These are phyloP conservation scores for Whalleya microplaca DNA, from an alignment of 2,329 filamentous ascomycete species.

Conservation along the genomic window DNA sequence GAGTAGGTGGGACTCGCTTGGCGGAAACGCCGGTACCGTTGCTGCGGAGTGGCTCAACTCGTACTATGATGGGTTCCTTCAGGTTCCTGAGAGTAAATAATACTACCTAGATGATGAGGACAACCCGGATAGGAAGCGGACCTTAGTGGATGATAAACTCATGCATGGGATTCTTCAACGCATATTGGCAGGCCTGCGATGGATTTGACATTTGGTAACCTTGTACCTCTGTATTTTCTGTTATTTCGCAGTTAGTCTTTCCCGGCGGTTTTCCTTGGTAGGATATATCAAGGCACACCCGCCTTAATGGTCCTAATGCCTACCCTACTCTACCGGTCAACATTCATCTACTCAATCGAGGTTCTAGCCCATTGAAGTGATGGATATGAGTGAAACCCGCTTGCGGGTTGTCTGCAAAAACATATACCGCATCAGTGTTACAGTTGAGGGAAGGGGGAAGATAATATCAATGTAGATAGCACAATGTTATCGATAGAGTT, in stretches of 20 bases:
- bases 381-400: neutral
- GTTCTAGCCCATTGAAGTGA: neutral
- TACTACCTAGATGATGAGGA: conserved; percentile 3
- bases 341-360: too few species aligned
- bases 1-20: conserved; percentile 26
- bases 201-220: neutral
- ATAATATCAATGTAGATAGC: neutral
- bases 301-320: neutral
- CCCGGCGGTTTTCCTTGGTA: neutral
- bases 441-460: neutral
- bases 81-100: conserved; percentile 44
- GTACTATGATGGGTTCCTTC: conserved; percentile 59
- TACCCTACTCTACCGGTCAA: neutral
- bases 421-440: too few species aligned
- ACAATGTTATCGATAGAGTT: neutral
- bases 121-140: conserved; percentile 5
- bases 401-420: too few species aligned
- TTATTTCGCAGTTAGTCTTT: neutral
- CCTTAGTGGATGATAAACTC: neutral
- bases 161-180: conserved; percentile 11
- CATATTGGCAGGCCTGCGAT: conserved; percentile 10
- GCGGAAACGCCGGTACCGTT: conserved; percentile 48
- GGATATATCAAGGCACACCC: neutral
- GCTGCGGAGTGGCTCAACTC: conserved; percentile 59
- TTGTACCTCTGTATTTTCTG: neutral